Conservation (phyloP, 495 filamentous ascomycete species). For the Aspergillus ostianus region DNA sequence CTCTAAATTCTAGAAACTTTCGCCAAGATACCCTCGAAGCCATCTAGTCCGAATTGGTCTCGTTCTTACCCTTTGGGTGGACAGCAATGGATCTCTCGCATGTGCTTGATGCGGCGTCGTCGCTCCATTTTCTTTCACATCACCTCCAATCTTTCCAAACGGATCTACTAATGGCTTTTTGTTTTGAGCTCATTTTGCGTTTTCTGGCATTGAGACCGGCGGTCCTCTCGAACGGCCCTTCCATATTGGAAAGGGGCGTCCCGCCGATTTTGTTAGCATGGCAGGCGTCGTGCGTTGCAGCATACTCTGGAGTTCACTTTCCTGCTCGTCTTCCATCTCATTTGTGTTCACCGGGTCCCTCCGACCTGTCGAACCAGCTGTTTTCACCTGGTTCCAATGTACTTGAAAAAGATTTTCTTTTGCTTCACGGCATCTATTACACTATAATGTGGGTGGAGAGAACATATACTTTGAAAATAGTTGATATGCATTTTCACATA, state of each 20-base stretch:
- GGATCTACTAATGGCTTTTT: constrained; percentile 5
- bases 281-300: constrained; percentile 33
- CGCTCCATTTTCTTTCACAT: constrained; percentile 6
- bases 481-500: background rate
- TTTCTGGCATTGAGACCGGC: constrained; percentile 1
- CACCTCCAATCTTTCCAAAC: background rate
- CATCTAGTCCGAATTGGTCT: constrained; percentile 9
- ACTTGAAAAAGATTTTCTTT: constrained; percentile 2
- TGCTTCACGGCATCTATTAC: constrained; percentile 1
- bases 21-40: constrained; percentile 32
- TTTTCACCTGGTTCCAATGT: background rate
- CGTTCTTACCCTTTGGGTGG: constrained; percentile 9
- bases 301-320: constrained; percentile 24
- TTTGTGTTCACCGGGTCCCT: constrained; percentile 20
- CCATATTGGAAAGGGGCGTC: constrained; percentile 3
- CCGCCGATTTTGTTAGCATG: constrained; percentile 33
- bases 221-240: background rate
- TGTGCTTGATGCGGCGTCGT: constrained; percentile 8
- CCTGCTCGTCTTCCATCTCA: constrained; percentile 8
- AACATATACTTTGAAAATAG: background rate
- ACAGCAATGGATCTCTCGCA: constrained; percentile 6
- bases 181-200: background rate
- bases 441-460: background rate
- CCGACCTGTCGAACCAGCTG: background rate
- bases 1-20: constrained; percentile 21